These are phyloP conservation scores for Aspergillus uvarum DNA, from an alignment of 2,329 filamentous ascomycete genomes.

Conservation along the genomic window DNA sequence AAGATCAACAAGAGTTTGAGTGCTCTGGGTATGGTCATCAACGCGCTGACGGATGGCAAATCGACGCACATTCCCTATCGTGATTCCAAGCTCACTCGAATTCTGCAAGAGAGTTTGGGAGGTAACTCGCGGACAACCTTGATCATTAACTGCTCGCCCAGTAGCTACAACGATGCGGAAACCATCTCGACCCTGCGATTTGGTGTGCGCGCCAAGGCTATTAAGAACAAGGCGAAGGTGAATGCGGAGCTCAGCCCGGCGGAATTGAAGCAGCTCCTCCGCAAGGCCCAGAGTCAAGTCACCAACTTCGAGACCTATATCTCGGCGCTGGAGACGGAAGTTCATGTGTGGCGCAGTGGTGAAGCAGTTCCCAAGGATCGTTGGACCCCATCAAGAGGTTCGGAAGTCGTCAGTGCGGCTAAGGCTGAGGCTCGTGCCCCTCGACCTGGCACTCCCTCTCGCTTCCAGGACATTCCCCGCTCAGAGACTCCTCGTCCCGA, in stretches of 20 bases:
- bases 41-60: conserved; percentile 93
- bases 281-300: conserved; percentile 86
- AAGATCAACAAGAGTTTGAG: conserved; percentile 99
- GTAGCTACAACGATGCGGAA: conserved; percentile 96
- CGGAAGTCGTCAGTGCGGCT: conserved; percentile 52
- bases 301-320: conserved; percentile 88
- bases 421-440: conserved; percentile 51
- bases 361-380: conserved; percentile 84
- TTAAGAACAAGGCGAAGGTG: conserved; percentile 99
- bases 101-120: conserved; percentile 93
- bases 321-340: conserved; percentile 75
- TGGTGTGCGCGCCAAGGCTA: conserved; percentile 93
- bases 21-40: conserved; percentile 98
- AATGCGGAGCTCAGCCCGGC: conserved; percentile 95
- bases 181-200: conserved; percentile 90
- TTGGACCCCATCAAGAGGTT: conserved; percentile 70
- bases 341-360: conserved; percentile 82
- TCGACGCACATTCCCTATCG: conserved; percentile 93
- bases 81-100: conserved; percentile 96
- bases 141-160: conserved; percentile 98
- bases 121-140: conserved; percentile 98
- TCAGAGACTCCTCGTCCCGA: conserved; percentile 64
- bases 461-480: conserved; percentile 48
- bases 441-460: conserved; percentile 43
- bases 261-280: conserved; percentile 89